Base-by-base conservation (phyloP, 2,329 filamentous ascomycete genomes). In the Teratosphaeria gauchensis region DNA sequence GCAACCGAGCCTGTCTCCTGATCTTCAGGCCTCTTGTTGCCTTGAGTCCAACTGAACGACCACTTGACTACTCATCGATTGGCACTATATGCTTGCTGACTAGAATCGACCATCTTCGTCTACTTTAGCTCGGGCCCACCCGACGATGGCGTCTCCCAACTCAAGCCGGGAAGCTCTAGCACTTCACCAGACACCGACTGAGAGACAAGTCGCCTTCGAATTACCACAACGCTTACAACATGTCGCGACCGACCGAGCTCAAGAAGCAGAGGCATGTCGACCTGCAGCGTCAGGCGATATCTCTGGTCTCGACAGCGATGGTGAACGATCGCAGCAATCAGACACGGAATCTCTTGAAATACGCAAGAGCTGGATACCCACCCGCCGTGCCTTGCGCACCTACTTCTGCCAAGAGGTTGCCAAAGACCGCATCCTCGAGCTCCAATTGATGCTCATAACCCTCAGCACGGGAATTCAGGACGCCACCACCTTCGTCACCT, bases 401-500 rank as follows among this genome's bases (percentile, higher is more conserved):
- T 55, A 58, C 5, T 60, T 65, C 52, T 32, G 48, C 4, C 64
- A 66, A 46, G 59, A 63, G n/a, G 57, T 66, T 16, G 59, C 57
- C 8, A 33, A 55, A 24, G 48, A 58, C 38, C n/a, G 7, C 32
- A 19, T 58, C 9, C n/a, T 66, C 30, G 71, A 75, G 64, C 59
- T 64, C 56, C 66, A 76, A 61, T 71, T 76, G n/a, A 64, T 75
- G 3, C 61, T 73, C 55, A 66, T 76, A 5, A 69, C 74, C 5
- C 72, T 77, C 59, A 66, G 64, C 51, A 75, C 66, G 6, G 72
- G 73, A n/a, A 73, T 76, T 35, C 71, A 75, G 77, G 82, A 85
- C 71, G 82, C 82, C 54, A 78, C 81, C 21, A 79, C 82, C 2
- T 85, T 84, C 66, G 80, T 80, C 24, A 81, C 84, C 66, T 86